These are phyloP conservation scores for Colletotrichum zoysiae DNA, from an alignment of 2,329 filamentous ascomycete genomes.

Conservation along the genomic window DNA sequence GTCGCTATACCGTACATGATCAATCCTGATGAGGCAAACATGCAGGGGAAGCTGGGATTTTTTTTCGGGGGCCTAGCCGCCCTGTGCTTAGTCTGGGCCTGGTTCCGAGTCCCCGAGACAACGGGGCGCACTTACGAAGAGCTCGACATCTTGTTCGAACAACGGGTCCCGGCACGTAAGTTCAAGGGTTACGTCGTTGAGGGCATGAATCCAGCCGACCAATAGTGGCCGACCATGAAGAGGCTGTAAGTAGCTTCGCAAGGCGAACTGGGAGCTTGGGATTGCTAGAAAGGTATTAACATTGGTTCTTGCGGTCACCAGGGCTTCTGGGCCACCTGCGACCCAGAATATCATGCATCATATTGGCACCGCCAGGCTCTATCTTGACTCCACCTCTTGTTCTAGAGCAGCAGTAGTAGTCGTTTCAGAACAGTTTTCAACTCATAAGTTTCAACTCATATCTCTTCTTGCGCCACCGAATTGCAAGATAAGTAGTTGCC, in stretches of 20 bases:
- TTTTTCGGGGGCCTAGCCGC: conserved; percentile 44
- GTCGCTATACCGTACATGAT: conserved; percentile 49
- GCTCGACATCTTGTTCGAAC: conserved; percentile 50
- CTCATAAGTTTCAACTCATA: background rate
- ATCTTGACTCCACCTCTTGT: background rate
- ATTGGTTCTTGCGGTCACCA: background rate
- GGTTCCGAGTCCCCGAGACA: conserved; percentile 46
- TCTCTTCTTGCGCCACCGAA: background rate
- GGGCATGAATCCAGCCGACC: background rate
- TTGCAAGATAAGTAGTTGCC: background rate
- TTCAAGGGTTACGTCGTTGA: conserved; percentile 55
- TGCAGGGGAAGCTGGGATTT: conserved; percentile 51
- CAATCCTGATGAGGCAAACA: conserved; percentile 49
- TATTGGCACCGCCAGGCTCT: background rate
- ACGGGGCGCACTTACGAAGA: conserved; percentile 46
- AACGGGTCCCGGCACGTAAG: conserved; percentile 46
- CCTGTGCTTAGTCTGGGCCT: conserved; percentile 45
- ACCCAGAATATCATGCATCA: conserved; percentile 1
- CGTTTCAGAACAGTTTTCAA: background rate
- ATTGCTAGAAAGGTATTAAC: conserved; percentile 16
- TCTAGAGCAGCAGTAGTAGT: background rate
- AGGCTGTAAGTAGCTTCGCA: background rate
- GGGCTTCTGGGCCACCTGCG: background rate
- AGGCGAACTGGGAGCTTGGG: background rate
- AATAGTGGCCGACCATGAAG: background rate